Evolutionary conservation across 2,329 filamentous ascomycete genomes (phyloP), one percentile per base, ranked within the genome.

Genomic region (Fusarium sp.): DNA sequence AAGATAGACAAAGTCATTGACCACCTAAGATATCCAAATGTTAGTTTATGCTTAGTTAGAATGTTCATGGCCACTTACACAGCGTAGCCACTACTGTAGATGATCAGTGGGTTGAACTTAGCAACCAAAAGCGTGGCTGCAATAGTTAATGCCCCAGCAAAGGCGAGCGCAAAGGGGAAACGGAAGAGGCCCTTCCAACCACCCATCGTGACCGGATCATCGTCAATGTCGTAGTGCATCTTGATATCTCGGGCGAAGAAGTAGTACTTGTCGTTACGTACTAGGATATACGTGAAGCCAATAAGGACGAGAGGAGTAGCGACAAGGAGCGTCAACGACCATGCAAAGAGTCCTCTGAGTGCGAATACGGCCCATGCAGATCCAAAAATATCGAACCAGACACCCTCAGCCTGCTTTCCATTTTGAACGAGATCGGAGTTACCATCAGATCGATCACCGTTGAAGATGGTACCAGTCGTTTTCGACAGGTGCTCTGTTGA

Each of bases 381-480:
- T 45, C 95, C 96, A 70, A 97, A 95, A 10, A 98, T 81, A 77
- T 98, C 96, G 76, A 98, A 98, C 94, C 94, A 99, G 16, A 98
- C 94, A 30, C 90, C 93, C 64, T 88, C 84, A 18, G 86, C 89
- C 8, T 90, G 89, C 38, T 82, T 84, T 12, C 92, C 92, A 66
- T 90, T 92, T 67, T 88, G 85, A 3, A 91, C 87, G 73, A 90
- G 90, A 58, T 86, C 87, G 53, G 84, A 83, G 59, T 86, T 84
- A 9, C 84, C 82, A 56, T 89, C 87, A 12, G 83, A 80, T 41
- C 86, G 80, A 18, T 83, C 80, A 8, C 90, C 88, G 53, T 87
- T 86, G 74, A 97, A 97, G 4, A 84, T 85, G 47, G 86, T 82
- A 61, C 88, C 90, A 1, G 86, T 89, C 71, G 93, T 88, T 16